Conservation (phyloP, 73 alveolate species). For the Durusdinium trenchii region DNA sequence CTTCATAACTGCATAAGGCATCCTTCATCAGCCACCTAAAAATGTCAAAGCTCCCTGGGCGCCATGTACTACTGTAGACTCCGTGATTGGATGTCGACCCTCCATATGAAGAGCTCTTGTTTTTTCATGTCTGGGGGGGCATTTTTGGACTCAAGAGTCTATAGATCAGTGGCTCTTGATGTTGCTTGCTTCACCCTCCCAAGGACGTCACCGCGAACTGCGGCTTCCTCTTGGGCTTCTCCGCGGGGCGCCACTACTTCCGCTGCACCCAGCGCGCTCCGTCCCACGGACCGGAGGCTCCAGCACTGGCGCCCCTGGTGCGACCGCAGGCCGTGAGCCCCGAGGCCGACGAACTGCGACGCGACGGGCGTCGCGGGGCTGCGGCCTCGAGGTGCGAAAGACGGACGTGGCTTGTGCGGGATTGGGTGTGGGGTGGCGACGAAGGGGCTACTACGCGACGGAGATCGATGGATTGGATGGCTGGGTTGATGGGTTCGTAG, state of each 20-base stretch:
- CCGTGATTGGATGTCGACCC: neutral
- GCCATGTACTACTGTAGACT: no score
- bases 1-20: no score
- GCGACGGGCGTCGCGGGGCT: no score
- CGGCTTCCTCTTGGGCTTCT: slow-evolving; percentile 70
- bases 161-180: neutral
- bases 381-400: no score
- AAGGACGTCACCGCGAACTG: slow-evolving; percentile 75
- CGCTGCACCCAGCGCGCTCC: neutral
- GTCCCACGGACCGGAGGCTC: neutral
- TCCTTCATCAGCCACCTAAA: no score
- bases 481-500: no score
- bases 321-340: neutral
- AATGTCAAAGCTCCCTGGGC: no score
- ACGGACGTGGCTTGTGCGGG: no score
- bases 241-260: slow-evolving; percentile 80
- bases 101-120: neutral
- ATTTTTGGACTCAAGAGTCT: neutral
- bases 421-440: no score
- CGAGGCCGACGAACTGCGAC: neutral
- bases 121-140: neutral
- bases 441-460: no score
- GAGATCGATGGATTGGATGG: no score
- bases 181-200: no score
- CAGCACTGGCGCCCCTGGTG: neutral